A percentile compares a stretch with the other conserved stretches of the same genome.
Conservation (phyloP, 192 early-diverging fungal genomes). For the Coemansia furcata region DNA sequence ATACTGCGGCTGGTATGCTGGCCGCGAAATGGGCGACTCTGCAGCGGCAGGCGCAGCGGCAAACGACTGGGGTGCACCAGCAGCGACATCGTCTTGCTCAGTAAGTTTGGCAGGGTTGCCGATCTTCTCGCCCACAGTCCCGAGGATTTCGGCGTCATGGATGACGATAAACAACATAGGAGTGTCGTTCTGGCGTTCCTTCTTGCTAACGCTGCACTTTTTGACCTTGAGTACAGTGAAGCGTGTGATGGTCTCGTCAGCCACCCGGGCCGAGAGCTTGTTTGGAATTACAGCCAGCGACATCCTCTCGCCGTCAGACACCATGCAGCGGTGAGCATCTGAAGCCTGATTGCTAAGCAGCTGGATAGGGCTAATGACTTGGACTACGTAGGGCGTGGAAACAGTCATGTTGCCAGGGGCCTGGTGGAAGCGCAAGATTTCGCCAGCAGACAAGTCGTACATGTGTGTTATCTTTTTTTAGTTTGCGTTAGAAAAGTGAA, state of each 20-base stretch:
- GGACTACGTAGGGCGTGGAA: constrained; percentile 19
- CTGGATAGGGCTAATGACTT: constrained; percentile 42
- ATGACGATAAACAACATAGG: constrained; percentile 36
- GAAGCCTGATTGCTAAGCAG: constrained; percentile 24
- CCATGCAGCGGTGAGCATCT: constrained; percentile 37
- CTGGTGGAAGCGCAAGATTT: constrained; percentile 28
- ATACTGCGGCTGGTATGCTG: constrained; percentile 18
- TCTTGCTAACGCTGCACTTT: constrained; percentile 35
- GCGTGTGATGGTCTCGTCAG: constrained; percentile 28
- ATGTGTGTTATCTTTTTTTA: not conserved
- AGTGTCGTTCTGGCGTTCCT: constrained; percentile 17
- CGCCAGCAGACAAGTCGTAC: constrained; percentile 33
- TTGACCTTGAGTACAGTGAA: constrained; percentile 33
- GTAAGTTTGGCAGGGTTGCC: constrained; percentile 10
- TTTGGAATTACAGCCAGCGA: constrained; percentile 39
- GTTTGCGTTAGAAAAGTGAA: not conserved
- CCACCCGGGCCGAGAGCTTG: constrained; percentile 29
- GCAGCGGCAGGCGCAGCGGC: constrained; percentile 2
- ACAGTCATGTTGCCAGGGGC: constrained; percentile 18
- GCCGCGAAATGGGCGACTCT: constrained; percentile 1
- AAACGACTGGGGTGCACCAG: not conserved
- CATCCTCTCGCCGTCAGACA: constrained; percentile 44
- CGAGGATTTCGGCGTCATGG: constrained; percentile 36
- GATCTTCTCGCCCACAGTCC: constrained; percentile 27
- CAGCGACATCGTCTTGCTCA: not conserved